Evolutionary conservation across 331 rosid species (phyloP), one percentile per base, ranked within the genome.

Genomic region (Acacia pycnantha): DNA sequence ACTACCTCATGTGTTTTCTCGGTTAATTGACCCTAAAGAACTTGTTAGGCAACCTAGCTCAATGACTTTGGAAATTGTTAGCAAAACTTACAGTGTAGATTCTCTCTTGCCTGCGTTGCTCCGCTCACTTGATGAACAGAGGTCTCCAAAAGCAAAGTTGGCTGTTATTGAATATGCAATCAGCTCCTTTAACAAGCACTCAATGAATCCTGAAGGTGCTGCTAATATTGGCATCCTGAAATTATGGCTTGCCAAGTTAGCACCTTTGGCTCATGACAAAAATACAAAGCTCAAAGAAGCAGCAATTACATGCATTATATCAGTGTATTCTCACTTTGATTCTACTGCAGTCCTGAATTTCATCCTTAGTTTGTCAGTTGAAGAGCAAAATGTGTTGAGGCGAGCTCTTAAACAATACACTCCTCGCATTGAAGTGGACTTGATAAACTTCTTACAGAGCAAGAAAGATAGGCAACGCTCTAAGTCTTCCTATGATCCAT

Each of bases 361-460:
- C 84, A 97, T 97, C 84, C 92, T 94, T 75, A 91, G 97, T 85
- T 89, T 97, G 84, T 92, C 99, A 29, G 97, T 97, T 85, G 99
- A 97, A 85, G 99, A 97, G 76, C 99, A 97, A 79, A 97, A 94
- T 92, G 89, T 94, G 44, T 79, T 97, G 90, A 91, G 99, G 87
- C 94, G 99, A 81, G 98, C 99, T 54, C 90, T 97, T 44, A 97
- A 97, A 84, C 99, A 97, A 78, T 81, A 85, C 69, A 97, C 98
- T 72, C 99, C 99, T 84, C 98, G 99, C 85, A 97, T 97, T 79
- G 99, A 97, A 88, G 99, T 97, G 75, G 99, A 97, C 86, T 89
- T 97, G 73, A 87, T 97, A 91, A 97, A 88, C 91, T 97, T 87
- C 81, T 78, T 97, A 79, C 99, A 97, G 87, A 97, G 73, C 89